phyloP scores from a whole-genome alignment of 73 alveolate genomes.

The Breviolum minutum region DNA sequence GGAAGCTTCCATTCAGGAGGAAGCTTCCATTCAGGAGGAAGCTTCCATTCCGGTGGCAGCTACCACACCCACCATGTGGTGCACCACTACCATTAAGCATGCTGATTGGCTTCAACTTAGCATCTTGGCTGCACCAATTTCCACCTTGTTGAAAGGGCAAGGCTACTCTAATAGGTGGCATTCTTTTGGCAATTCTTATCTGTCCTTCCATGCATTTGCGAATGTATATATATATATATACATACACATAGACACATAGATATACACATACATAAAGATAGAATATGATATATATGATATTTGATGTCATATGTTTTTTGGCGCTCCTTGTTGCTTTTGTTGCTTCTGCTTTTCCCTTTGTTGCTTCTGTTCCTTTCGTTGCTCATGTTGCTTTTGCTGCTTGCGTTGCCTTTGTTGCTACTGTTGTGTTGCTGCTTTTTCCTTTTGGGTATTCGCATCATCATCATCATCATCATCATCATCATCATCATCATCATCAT shows the following conservation, averaged over 20 bases:
- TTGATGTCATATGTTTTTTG: not conserved
- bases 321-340: not conserved
- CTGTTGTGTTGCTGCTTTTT: not conserved
- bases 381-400: not conserved
- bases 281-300: too few relatives aligned
- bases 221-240: too few relatives aligned
- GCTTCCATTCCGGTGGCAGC: conserved; percentile 40
- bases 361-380: not conserved
- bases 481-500: too few relatives aligned
- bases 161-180: too few relatives aligned
- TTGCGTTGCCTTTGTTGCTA: not conserved
- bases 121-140: not conserved
- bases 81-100: conserved; percentile 29
- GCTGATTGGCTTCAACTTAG: not conserved
- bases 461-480: too few relatives aligned
- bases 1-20: conserved; percentile 52
- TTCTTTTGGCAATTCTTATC: not conserved
- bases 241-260: not conserved
- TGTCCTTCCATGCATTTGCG: not conserved
- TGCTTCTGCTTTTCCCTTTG: not conserved
- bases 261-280: not conserved
- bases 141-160: not conserved
- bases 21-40: conserved; percentile 60
- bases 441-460: not conserved
- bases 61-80: conserved; percentile 22